These are phyloP conservation scores for Epichloe brachyelytri DNA, from an alignment of 2,329 filamentous ascomycete species.

Conservation along the genomic window DNA sequence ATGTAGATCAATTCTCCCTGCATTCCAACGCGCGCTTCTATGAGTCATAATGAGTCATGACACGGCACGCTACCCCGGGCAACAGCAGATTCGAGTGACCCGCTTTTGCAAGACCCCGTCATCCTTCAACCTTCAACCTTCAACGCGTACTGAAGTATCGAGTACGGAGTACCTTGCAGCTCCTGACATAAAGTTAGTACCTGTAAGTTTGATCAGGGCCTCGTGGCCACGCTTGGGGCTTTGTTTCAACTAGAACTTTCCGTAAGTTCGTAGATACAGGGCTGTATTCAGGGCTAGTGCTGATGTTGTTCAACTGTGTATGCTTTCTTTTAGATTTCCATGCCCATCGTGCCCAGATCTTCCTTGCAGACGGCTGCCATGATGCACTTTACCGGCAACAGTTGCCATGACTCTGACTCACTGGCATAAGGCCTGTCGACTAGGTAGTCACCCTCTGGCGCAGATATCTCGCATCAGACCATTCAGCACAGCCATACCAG, in stretches of 20 bases:
- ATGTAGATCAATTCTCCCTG: no score
- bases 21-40: no score
- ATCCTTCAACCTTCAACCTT: no score
- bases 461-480: not conserved
- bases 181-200: no score
- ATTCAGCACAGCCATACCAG: conserved; percentile 10
- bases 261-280: not conserved
- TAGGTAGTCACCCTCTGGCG: not conserved
- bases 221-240: no score
- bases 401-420: conserved; percentile 1
- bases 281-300: not conserved
- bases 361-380: not conserved
- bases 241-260: not conserved
- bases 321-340: not conserved
- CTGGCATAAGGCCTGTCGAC: not conserved
- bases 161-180: no score
- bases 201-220: no score
- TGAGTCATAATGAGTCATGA: no score
- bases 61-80: no score
- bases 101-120: no score
- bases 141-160: no score
- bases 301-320: not conserved
- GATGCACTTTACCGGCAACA: not conserved
- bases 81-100: no score
- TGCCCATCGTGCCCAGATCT: not conserved